These are phyloP conservation scores for Rhynchospora tenuis DNA, from an alignment of 176 grass and related monocot genomes.

Conservation along the genomic window DNA sequence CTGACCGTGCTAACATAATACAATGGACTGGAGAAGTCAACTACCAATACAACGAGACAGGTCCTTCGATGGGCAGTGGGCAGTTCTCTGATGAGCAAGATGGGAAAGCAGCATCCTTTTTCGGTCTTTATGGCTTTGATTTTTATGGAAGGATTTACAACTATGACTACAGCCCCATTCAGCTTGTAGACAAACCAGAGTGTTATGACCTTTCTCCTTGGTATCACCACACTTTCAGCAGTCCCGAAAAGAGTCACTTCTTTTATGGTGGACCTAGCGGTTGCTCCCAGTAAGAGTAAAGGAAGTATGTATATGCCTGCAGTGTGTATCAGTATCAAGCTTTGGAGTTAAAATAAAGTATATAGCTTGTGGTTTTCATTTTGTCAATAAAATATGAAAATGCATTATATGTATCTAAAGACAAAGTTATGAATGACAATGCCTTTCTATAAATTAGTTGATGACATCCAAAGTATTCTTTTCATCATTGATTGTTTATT, in stretches of 20 bases:
- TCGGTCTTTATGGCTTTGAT: conserved; percentile 7
- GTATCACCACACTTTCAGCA: no score
- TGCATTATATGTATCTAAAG: no score
- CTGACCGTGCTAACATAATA: neutral
- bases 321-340: no score
- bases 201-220: neutral
- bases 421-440: no score
- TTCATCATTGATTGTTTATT: no score
- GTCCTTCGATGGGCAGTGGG: conserved; percentile 43
- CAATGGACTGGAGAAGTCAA: conserved; percentile 11
- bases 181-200: neutral
- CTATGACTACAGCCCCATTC: neutral
- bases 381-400: no score
- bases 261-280: conserved; percentile 10
- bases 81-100: neutral
- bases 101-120: conserved; percentile 24
- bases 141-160: neutral
- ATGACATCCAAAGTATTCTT: no score
- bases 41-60: neutral
- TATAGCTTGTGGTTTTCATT: no score
- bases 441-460: no score
- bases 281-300: neutral
- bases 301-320: neutral
- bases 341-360: no score
- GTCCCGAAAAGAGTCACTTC: neutral